Evolutionary conservation across 345 rosid species (phyloP), one percentile per base, ranked within the genome.

Genomic region (Cochlearia excelsa): DNA sequence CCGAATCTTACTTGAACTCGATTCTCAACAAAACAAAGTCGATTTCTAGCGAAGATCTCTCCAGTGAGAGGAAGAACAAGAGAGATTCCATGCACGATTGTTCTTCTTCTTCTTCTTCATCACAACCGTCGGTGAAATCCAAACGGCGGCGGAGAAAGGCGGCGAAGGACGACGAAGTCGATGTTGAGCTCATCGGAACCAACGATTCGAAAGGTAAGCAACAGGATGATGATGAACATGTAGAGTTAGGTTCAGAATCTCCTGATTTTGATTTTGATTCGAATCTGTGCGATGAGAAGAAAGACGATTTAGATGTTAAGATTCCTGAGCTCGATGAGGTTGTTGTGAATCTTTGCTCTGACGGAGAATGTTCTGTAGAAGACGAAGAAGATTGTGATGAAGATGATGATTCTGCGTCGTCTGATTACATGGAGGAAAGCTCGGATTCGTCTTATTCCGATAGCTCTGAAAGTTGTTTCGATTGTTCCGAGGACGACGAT

Each of bases 401-500:
- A 53, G 66, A 50, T 63, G 74, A 4, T 56, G 51, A 43, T 23
- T 44, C 48, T 51, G 68, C 55, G 16, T 52, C 72, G 7, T 68
- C 72, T 4, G 67, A 69, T 41, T 54, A 69, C 45, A 2, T 2
- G 16, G 41, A 0, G 44, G 73, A 54, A 28, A 42, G 35, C 26
- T 48, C 57, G 34, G 68, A 55, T 62, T 54, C 57, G 48, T 5
- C 74, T 55, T 9, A 27, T 49, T 33, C 3, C 1, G 74, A 50
- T 3, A 62, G 63, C 45, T 62, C 57, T 55, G 74, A 62, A 1
- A 55, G 68, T 69, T 63, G 45, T 28, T 47, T 39, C 0, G 70
- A 38, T 63, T 5, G 37, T 51, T 70, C 74, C 39, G 74, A 57
- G 30, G 74, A 70, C 2, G 74, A 70, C 11, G 74, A 70, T n/a